phyloP scores from a whole-genome alignment of 1,139 yeast species.

The Pichia sp. region DNA sequence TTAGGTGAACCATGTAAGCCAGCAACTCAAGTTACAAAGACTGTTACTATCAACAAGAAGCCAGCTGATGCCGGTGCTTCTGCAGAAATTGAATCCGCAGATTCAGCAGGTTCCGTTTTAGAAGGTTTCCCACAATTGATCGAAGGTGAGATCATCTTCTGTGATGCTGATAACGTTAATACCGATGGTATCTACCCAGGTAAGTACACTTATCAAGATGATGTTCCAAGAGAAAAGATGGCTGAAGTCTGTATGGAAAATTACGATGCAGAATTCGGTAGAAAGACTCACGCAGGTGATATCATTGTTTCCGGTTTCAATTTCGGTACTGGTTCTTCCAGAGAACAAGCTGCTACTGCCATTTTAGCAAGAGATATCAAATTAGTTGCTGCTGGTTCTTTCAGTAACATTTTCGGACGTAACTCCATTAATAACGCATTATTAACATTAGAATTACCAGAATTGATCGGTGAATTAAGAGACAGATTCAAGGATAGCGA shows the following conservation, averaged over 20 bases:
- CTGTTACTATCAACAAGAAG: constrained; percentile 40
- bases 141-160: constrained; percentile 86
- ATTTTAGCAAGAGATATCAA: constrained; percentile 92
- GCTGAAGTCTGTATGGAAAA: constrained; percentile 99
- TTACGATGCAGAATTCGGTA: constrained; percentile 84
- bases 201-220: constrained; percentile 97
- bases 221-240: constrained; percentile 91
- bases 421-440: constrained; percentile 95
- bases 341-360: constrained; percentile 99
- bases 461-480: constrained; percentile 73
- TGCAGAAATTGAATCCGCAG: constrained; percentile 45
- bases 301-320: constrained; percentile 90
- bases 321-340: constrained; percentile 98
- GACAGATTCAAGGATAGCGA: constrained; percentile 54
- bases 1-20: constrained; percentile 53
- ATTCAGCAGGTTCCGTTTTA: constrained; percentile 44
- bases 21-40: constrained; percentile 46
- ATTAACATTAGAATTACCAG: constrained; percentile 90
- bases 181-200: constrained; percentile 99
- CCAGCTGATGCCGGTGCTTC: constrained; percentile 42
- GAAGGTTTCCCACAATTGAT: constrained; percentile 90
- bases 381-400: constrained; percentile 94
- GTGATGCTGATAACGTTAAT: constrained; percentile 97
- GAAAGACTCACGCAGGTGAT: constrained; percentile 83
- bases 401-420: constrained; percentile 94